Conservation (phyloP, 176 grass and related monocot species). For the Alloteropsis semialata region DNA sequence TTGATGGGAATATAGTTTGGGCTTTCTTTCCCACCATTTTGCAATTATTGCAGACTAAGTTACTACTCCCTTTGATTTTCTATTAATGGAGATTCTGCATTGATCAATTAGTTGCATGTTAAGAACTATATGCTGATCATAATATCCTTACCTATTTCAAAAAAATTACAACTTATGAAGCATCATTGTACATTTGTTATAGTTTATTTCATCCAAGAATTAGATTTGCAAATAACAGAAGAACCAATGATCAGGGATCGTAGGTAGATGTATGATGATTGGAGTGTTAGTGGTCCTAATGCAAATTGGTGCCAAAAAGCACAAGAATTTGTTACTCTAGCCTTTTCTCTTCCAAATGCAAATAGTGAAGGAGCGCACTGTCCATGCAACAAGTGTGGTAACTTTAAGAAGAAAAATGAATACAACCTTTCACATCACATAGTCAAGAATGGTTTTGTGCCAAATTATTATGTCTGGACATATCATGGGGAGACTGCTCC, state of each 20-base stretch:
- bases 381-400: neutral
- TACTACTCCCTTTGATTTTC: too few species aligned
- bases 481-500: neutral
- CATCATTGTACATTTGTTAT: too few species aligned
- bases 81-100: too few species aligned
- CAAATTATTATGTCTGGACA: neutral
- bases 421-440: conserved; percentile 3
- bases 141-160: too few species aligned
- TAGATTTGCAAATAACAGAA: too few species aligned
- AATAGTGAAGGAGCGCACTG: neutral
- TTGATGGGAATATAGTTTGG: too few species aligned
- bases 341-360: neutral
- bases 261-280: conserved; percentile 18
- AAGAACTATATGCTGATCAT: too few species aligned
- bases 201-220: too few species aligned
- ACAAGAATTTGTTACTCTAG: neutral
- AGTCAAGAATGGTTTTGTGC: conserved; percentile 3
- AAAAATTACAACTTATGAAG: too few species aligned
- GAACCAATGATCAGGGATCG: neutral
- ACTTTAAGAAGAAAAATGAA: conserved; percentile 14
- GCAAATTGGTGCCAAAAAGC: conserved; percentile 3
- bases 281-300: neutral
- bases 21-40: too few species aligned
- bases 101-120: too few species aligned
- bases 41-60: too few species aligned